Conservation (phyloP, 2,329 filamentous ascomycete genomes). For the Aspergillus costaricaensis region DNA sequence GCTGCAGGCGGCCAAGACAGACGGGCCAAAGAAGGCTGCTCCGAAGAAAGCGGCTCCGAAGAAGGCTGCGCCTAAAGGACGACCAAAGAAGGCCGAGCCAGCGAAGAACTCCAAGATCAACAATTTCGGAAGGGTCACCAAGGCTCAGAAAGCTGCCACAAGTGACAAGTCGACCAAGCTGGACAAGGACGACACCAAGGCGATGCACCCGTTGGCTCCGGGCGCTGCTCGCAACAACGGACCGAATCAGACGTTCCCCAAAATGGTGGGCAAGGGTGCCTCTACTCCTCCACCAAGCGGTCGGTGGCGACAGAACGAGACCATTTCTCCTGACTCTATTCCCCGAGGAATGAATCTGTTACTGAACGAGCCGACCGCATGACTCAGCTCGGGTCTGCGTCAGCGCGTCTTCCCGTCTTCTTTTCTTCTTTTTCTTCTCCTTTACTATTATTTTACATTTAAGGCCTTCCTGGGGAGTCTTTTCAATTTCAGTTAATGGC, state of each 20-base stretch:
- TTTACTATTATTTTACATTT: slow-evolving; percentile 8
- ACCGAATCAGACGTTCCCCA: slow-evolving; percentile 29
- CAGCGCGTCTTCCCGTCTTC: background rate
- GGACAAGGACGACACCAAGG: slow-evolving; percentile 31
- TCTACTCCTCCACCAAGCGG: slow-evolving; percentile 15
- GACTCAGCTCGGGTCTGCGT: slow-evolving; percentile 3
- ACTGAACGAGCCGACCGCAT: slow-evolving; percentile 21
- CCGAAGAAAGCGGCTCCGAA: slow-evolving; percentile 27
- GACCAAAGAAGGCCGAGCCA: slow-evolving; percentile 27
- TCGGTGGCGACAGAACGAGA: slow-evolving; percentile 21
- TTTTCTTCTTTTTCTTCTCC: slow-evolving; percentile 10
- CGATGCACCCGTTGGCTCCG: slow-evolving; percentile 39
- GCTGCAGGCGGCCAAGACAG: slow-evolving; percentile 22
- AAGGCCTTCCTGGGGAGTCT: slow-evolving; percentile 8
- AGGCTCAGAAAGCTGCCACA: slow-evolving; percentile 25
- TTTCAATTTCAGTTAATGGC: slow-evolving; percentile 19
- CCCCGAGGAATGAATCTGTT: slow-evolving; percentile 28
- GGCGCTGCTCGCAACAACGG: slow-evolving; percentile 41
- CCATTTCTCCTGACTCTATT: slow-evolving; percentile 27
- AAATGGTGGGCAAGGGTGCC: slow-evolving; percentile 22
- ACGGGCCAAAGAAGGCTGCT: slow-evolving; percentile 21
- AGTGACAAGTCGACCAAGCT: slow-evolving; percentile 27
- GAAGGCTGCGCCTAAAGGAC: slow-evolving; percentile 26
- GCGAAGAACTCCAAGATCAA: slow-evolving; percentile 34
- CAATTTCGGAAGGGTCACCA: slow-evolving; percentile 37